Evolutionary conservation across 176 grass and related monocot species (phyloP).

Genomic region (Musa troglodytarum): DNA sequence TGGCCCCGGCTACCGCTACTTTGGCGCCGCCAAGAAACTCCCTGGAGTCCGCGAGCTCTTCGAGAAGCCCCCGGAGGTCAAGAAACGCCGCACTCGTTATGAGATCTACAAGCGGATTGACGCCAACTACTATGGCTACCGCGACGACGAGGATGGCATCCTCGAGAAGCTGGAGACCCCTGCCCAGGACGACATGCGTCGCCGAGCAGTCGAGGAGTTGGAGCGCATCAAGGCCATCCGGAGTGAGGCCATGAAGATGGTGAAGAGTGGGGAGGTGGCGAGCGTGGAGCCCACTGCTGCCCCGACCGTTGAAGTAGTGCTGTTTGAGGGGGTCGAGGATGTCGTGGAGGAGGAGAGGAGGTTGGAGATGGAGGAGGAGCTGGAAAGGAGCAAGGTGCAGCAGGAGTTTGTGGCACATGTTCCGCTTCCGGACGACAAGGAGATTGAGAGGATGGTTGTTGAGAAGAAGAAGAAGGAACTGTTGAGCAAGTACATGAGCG

Average conservation of each 20-base stretch:
- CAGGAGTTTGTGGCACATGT: slow-evolving; percentile 84
- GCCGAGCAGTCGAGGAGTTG: slow-evolving; percentile 48
- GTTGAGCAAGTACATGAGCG: slow-evolving; percentile 78
- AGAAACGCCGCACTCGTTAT: slow-evolving; percentile 72
- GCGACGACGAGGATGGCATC: slow-evolving; percentile 89
- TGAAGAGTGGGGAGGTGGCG: slow-evolving; percentile 71
- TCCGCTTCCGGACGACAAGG: slow-evolving; percentile 77
- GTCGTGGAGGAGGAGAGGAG: slow-evolving; percentile 89
- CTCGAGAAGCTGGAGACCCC: slow-evolving; percentile 68
- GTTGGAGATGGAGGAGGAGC: slow-evolving; percentile 55
- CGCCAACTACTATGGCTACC: slow-evolving; percentile 83
- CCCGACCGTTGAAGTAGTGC: slow-evolving; percentile 37
- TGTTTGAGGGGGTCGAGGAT: slow-evolving; percentile 90
- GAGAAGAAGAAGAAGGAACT: slow-evolving; percentile 94
- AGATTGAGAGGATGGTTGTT: slow-evolving; percentile 85
- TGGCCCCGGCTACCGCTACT: slow-evolving; percentile 90
- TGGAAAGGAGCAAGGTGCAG: slow-evolving; percentile 40
- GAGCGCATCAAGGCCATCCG: slow-evolving; percentile 58
- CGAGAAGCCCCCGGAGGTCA: slow-evolving; percentile 77
- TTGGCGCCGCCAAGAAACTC: slow-evolving; percentile 92
- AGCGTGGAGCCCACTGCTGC: slow-evolving; percentile 26
- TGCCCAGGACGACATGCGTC: slow-evolving; percentile 57
- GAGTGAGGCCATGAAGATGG: slow-evolving; percentile 73
- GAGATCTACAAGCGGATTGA: slow-evolving; percentile 95
- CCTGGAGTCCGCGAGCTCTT: slow-evolving; percentile 89